Evolutionary conservation across 2,329 filamentous ascomycete genomes (phyloP), one percentile per base, ranked within the genome.

Genomic region (Metarhizium robertsii): DNA sequence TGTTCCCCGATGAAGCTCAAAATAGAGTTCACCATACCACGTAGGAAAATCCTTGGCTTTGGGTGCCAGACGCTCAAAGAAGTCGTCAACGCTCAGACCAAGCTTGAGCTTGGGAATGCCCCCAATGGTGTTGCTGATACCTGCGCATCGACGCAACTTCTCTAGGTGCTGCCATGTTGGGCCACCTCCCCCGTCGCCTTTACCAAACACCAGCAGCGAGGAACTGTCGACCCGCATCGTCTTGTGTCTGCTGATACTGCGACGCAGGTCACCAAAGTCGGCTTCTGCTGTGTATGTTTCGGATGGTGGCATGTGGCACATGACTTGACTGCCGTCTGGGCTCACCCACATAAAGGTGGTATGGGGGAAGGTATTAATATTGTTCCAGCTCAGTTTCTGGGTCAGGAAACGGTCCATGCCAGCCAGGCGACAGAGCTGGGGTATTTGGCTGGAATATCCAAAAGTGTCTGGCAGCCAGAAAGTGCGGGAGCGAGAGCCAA

Each of bases 401-500:
- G 94, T 99, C 66, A 99, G 87, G 77, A 99, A 99, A 38, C 92
- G 84, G 56, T 83, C 88, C 94, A 99, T 97, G 20, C 91, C 92
- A n/a, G 94, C 88, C 32, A 96, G 76, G 3, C 92, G 87, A 68
- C 91, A 97, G 46, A 99, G 77, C 67, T 99, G 94, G 13, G 94
- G 94, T 46, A 99, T 80, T 71, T 99, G 94, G 52, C 87, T 88
- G 0, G 92, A 96, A 73, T 99, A 99, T 14, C 94, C 94, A 73
- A 99, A 99, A 0, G 94, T 99, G 70, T 99, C 94, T 1, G 94
- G 94, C 6, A 99, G 80, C 94, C 94, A 99, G 72, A 99, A 99
- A 0, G 94, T 97, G 61, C 83, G 83, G 71, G 86, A 92, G 60
- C 94, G 84, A 65, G 88, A 81, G 47, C 94, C 94, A 68, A 99